Evolutionary conservation across 1,139 yeast genomes (phyloP).

Genomic region (Diutina sp.): DNA sequence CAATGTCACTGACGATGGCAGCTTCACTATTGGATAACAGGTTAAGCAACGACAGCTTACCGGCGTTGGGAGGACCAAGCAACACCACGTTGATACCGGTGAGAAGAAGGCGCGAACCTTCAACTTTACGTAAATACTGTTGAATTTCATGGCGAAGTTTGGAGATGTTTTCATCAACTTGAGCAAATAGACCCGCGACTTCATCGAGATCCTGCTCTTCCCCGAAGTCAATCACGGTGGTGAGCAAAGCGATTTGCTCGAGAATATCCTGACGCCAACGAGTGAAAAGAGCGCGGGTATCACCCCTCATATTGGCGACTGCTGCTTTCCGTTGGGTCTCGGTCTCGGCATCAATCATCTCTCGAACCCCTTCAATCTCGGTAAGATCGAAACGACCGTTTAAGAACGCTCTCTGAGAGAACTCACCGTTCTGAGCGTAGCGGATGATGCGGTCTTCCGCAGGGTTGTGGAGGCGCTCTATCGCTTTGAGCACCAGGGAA

Average conservation of each 20-base stretch:
- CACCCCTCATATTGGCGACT: constrained; percentile 59
- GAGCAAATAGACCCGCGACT: constrained; percentile 31
- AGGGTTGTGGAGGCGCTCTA: constrained; percentile 37
- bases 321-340: constrained; percentile 78
- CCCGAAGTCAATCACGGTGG: constrained; percentile 93
- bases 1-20: constrained; percentile 82
- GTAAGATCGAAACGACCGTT: constrained; percentile 64
- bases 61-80: constrained; percentile 93
- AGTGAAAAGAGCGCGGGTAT: constrained; percentile 38
- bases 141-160: constrained; percentile 31
- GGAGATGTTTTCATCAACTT: constrained; percentile 32
- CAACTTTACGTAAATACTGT: constrained; percentile 35
- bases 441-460: constrained; percentile 34
- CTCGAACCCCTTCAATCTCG: constrained; percentile 82
- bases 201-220: constrained; percentile 82
- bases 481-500: constrained; percentile 51
- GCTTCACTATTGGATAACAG: constrained; percentile 64
- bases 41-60: constrained; percentile 80
- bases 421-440: constrained; percentile 90
- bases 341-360: constrained; percentile 88
- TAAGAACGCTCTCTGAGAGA: constrained; percentile 68
- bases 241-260: constrained; percentile 55
- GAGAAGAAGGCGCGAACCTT: constrained; percentile 50
- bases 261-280: constrained; percentile 61
- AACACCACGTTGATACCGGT: constrained; percentile 66